Conservation (phyloP, 1,139 yeast species). For the Hyphopichia pseudoburtonii region DNA sequence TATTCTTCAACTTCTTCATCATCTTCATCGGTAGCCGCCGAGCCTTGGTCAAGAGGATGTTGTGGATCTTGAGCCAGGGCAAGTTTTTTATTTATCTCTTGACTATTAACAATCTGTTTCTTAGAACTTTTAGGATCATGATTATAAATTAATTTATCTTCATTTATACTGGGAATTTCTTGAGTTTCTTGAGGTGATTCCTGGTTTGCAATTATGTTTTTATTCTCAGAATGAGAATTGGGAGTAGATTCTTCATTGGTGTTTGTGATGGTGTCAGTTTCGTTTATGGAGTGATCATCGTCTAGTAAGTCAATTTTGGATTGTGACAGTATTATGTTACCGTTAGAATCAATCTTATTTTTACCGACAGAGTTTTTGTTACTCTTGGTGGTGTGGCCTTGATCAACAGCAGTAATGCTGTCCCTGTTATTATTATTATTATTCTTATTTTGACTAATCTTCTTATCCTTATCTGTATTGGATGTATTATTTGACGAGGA, state of each 20-base stretch:
- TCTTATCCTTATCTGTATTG: neutral
- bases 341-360: slow-evolving; percentile 9
- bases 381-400: slow-evolving; percentile 7
- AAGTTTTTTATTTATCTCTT: neutral
- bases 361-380: no score
- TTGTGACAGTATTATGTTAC: neutral
- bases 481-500: no score
- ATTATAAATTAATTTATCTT: slow-evolving; percentile 2
- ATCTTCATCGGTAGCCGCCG: slow-evolving; percentile 10
- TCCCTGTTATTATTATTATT: slow-evolving; percentile 4
- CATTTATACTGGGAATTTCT: slow-evolving; percentile 1
- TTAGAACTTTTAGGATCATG: neutral
- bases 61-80: neutral
- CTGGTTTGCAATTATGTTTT: slow-evolving; percentile 1
- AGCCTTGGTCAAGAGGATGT: neutral
- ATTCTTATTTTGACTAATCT: neutral
- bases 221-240: slow-evolving; percentile 11
- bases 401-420: neutral
- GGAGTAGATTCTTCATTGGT: slow-evolving; percentile 31
- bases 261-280: slow-evolving; percentile 46
- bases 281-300: slow-evolving; percentile 43
- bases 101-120: neutral
- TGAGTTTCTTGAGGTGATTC: slow-evolving; percentile 1
- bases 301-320: slow-evolving; percentile 31
- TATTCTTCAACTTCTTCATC: slow-evolving; percentile 19